Evolutionary conservation across 2,329 filamentous ascomycete species (phyloP).

Genomic region (Venturia aucupariae): DNA sequence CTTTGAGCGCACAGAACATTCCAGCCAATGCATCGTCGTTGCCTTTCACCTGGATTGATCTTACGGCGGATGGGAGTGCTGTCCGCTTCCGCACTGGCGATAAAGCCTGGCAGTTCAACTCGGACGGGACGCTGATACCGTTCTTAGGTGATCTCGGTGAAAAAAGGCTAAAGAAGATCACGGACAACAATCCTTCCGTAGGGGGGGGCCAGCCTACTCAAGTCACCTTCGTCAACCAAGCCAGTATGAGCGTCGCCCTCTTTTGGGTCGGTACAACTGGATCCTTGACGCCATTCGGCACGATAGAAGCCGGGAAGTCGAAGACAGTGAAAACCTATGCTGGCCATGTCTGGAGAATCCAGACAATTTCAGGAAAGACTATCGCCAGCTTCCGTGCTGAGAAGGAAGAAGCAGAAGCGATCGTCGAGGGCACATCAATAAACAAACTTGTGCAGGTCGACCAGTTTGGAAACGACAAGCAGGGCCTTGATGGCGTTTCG

Average conservation of each 20-base stretch:
- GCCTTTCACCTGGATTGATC: conserved; percentile 18
- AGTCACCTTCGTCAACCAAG: conserved; percentile 16
- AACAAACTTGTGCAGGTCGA: neutral
- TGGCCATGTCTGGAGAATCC: conserved; percentile 19
- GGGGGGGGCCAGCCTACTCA: conserved; percentile 10
- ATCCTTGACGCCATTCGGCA: conserved; percentile 14
- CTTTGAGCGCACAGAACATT: conserved; percentile 15
- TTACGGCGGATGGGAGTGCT: conserved; percentile 10
- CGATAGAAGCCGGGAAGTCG: conserved; percentile 15
- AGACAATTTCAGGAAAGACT: conserved; percentile 8
- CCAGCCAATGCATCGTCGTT: conserved; percentile 17
- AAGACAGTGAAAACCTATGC: conserved; percentile 15
- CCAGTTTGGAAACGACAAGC: neutral
- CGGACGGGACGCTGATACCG: conserved; percentile 14
- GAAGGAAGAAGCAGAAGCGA: conserved; percentile 12
- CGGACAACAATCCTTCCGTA: conserved; percentile 9
- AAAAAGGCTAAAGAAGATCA: conserved; percentile 13
- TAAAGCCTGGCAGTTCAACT: conserved; percentile 18
- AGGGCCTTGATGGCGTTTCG: neutral
- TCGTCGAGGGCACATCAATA: conserved; percentile 16
- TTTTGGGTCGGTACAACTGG: conserved; percentile 18
- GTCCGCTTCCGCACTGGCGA: conserved; percentile 18
- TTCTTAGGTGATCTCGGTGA: conserved; percentile 15
- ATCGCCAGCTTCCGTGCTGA: conserved; percentile 17
- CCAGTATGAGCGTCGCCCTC: conserved; percentile 13